These are phyloP conservation scores for Nannochloropsis salina DNA, from an alignment of 108 stramenopile species.

Conservation along the genomic window DNA sequence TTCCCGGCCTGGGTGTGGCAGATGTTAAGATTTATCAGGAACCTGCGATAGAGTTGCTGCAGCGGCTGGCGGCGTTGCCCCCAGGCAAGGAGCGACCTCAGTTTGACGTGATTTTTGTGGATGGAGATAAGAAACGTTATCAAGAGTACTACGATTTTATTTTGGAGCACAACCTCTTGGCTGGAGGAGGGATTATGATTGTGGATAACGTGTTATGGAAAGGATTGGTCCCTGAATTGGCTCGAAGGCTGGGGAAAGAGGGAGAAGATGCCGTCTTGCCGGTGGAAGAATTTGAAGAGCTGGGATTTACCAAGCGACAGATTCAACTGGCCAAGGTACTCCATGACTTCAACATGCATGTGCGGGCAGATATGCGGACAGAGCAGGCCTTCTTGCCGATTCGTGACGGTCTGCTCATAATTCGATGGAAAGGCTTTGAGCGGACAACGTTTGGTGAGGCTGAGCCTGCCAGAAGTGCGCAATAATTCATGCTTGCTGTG, in stretches of 20 bases:
- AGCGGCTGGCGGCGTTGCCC: neutral
- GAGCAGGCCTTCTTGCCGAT: constrained; percentile 11
- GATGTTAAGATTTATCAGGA: neutral
- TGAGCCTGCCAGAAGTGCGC: too few relatives aligned
- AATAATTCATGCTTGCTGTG: too few relatives aligned
- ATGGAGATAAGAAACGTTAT: constrained; percentile 10
- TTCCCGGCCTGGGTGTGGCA: too few relatives aligned
- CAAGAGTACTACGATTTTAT: constrained; percentile 12
- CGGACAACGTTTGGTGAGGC: neutral
- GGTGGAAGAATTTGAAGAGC: neutral
- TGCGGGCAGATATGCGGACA: neutral
- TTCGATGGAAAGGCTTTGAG: constrained; percentile 2
- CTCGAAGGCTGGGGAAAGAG: neutral
- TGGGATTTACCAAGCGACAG: neutral
- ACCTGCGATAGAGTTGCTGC: neutral
- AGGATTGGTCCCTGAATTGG: neutral
- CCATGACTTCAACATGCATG: constrained; percentile 21
- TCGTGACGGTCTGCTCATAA: neutral
- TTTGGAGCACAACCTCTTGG: neutral
- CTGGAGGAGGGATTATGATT: neutral
- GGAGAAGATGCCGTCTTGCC: neutral
- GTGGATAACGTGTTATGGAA: constrained; percentile 9
- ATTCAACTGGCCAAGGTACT: neutral
- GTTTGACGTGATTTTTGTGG: constrained; percentile 14
- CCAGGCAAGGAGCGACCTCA: neutral